Evolutionary conservation across 352 stramenopile species (phyloP), one percentile per base, ranked within the genome.

Genomic region (Phytophthora quininea): DNA sequence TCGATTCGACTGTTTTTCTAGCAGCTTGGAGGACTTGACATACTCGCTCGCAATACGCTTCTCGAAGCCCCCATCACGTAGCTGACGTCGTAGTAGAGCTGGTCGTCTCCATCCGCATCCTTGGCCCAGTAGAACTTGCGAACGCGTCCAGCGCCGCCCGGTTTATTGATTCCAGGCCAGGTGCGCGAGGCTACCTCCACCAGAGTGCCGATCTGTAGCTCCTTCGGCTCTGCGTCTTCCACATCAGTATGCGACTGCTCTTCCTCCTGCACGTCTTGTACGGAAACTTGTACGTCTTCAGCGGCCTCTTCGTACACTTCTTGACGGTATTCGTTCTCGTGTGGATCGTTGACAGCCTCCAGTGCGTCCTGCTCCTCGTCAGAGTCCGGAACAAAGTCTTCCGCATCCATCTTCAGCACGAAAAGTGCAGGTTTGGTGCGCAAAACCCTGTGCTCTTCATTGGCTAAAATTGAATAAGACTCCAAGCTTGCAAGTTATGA

Each of bases 121-220:
- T 27, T 52, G 6, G 90, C 82, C 19, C 54, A 54, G 48, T 89
- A 63, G 1, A 93, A 70, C 1, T 65, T 71, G 3, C 67, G 71
- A 38, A 96, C 71, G 33, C 80, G 83, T 3, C 84, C 89, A 0
- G 86, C 73, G 14, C 89, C 89, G 53, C 89, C 89, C 12, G 76
- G 78, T 52, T 96, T 96, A 61, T 96, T 96, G 61, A 96, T 96
- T 0, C 89, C 87, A 4, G 89, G 89, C 89, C 89, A 95, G 30
- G 89, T 96, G 0, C 89, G 84, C 46, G 81, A 77, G 9, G 90
- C 80, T 49, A 93, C 85, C 32, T 88, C 71, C 33, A 92, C 79
- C 1, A 87, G 19, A 19, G 74, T 77, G 10, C 84, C 80, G 7
- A 82, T 71, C 11, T 79, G 54, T 15, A 90, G 62, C 29, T 52